These are phyloP conservation scores for Sophora flavescens DNA, from an alignment of 306 rosid species.

Conservation along the genomic window DNA sequence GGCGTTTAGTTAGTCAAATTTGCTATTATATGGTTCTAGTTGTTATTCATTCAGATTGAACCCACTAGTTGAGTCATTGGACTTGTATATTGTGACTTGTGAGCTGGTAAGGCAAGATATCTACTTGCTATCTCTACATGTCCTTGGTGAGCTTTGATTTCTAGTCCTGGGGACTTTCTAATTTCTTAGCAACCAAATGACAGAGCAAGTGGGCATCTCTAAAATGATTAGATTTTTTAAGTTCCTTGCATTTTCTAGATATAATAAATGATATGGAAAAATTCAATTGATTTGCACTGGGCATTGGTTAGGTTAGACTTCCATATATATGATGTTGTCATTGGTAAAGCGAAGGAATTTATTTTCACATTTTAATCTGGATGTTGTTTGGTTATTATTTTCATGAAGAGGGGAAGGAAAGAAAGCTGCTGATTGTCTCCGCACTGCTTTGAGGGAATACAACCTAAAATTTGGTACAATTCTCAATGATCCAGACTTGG, in stretches of 20 bases:
- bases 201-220: constrained; percentile 17
- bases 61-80: constrained; percentile 4
- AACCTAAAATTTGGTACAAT: constrained; percentile 91
- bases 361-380: constrained; percentile 27
- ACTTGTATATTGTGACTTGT: constrained; percentile 18
- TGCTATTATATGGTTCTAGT: neutral
- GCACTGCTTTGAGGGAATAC: constrained; percentile 86
- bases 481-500: constrained; percentile 97
- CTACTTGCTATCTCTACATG: neutral
- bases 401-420: constrained; percentile 94
- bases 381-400: constrained; percentile 51
- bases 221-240: neutral
- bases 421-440: constrained; percentile 90
- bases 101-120: no score
- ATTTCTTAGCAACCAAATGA: constrained; percentile 10
- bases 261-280: no score
- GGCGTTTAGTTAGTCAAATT: neutral
- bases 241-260: no score
- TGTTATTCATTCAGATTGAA: constrained; percentile 39
- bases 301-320: constrained; percentile 16
- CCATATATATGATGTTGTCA: neutral
- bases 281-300: neutral
- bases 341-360: neutral
- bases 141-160: constrained; percentile 1
- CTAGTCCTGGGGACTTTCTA: neutral